Conservation (phyloP, 2,329 filamentous ascomycete species). For the Madurella fahalii region DNA sequence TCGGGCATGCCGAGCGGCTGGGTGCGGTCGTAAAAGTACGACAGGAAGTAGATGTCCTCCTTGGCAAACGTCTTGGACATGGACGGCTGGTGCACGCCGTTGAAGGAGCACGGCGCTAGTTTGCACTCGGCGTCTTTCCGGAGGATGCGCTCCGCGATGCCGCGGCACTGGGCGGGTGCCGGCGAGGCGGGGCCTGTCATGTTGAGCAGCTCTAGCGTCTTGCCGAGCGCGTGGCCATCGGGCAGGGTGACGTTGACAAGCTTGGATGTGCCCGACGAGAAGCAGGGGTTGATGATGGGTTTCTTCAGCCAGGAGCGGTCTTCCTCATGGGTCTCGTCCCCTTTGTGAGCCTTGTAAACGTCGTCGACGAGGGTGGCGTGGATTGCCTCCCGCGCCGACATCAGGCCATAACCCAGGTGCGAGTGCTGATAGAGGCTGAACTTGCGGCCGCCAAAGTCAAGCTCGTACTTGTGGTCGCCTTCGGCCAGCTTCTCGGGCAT, state of each 20-base stretch:
- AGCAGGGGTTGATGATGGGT: slow-evolving; percentile 79
- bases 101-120: slow-evolving; percentile 94
- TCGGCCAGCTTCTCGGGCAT: slow-evolving; percentile 81
- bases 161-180: slow-evolving; percentile 81
- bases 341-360: slow-evolving; percentile 58
- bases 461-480: slow-evolving; percentile 92
- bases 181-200: slow-evolving; percentile 80
- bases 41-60: slow-evolving; percentile 95
- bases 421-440: slow-evolving; percentile 98
- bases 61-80: slow-evolving; percentile 85
- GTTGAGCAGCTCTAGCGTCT: slow-evolving; percentile 60
- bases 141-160: slow-evolving; percentile 83
- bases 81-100: slow-evolving; percentile 90
- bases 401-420: slow-evolving; percentile 92
- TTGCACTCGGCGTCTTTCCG: slow-evolving; percentile 79
- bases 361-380: slow-evolving; percentile 72
- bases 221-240: slow-evolving; percentile 61
- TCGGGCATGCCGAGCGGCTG: slow-evolving; percentile 97
- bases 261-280: slow-evolving; percentile 73
- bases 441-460: slow-evolving; percentile 83
- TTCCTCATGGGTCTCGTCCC: slow-evolving; percentile 18
- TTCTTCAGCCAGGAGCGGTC: slow-evolving; percentile 61
- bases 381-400: slow-evolving; percentile 86
- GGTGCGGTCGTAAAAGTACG: slow-evolving; percentile 96
- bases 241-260: slow-evolving; percentile 69